Conservation (phyloP, 768 basidiomycete species). For the Asterophora lycoperdoides region DNA sequence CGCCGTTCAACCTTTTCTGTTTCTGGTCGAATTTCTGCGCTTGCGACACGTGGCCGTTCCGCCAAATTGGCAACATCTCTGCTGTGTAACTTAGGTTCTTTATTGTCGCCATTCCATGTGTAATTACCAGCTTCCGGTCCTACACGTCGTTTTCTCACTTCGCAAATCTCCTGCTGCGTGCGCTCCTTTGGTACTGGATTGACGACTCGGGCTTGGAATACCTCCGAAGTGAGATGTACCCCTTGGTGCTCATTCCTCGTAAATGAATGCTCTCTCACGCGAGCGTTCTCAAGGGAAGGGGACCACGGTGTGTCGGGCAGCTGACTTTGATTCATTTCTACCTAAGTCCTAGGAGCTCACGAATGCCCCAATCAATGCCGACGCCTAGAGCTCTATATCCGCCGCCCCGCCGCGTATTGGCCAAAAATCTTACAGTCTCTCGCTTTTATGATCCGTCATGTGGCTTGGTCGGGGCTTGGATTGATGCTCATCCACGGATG, state of each 20-base stretch:
- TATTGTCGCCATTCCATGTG: too few species aligned
- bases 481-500: neutral
- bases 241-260: neutral
- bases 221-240: neutral
- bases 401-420: neutral
- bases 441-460: neutral
- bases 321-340: too few species aligned
- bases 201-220: neutral
- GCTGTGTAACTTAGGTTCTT: neutral
- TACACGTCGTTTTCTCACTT: neutral
- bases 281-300: neutral
- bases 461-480: neutral
- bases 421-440: neutral
- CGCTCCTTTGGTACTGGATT: neutral
- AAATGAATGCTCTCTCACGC: neutral
- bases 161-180: neutral
- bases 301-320: neutral
- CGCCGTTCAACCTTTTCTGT: neutral
- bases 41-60: conserved; percentile 1
- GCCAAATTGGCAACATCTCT: too few species aligned
- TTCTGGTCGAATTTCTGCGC: neutral
- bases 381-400: neutral
- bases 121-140: too few species aligned
- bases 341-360: neutral
- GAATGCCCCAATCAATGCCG: neutral